Base-by-base conservation (phyloP, 495 filamentous ascomycete species). In the Lasiosphaeria miniovina region DNA sequence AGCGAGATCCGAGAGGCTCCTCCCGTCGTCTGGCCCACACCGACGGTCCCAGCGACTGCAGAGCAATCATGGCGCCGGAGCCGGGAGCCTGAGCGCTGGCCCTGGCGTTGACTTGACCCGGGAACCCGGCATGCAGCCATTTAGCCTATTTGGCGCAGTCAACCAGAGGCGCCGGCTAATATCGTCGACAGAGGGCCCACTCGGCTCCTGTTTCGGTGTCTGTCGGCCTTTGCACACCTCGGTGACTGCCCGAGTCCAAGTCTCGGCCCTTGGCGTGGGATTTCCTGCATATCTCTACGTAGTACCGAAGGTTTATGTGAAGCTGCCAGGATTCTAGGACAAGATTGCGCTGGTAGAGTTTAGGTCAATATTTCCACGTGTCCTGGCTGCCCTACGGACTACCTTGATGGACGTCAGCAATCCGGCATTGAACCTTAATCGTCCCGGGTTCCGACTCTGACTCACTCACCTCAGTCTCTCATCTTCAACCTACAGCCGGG, bases 101-200 rank as follows among this genome's bases (percentile, higher is more conserved):
- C 49, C 17, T 24, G 41, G 24, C 33, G 36, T 60, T 38, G 63
- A 65, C 54, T 68, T 65, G 65, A 68, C 69, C 68, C 65, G 69
- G 68, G 68, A 65, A 63, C 69, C 69, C 63, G 68, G 65, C 57
- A 58, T 51, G 66, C 56, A 36, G 54, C 58, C 41, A 66, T 70
- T 72, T 70, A 68, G 64, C 63, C 69, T 64, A 54, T 61, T 68
- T 61, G 58, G n/a, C 57, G 55, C 49, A 48, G 52, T 65, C 64
- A 66, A 66, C 61, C 68, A 66, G 43, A 60, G 38, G n/a, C 24
- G 15, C 60, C 57, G 69, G 69, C 55, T 72, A 72, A 72, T 70
- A 65, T 33, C 45, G 50, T 57, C 63, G 61, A 59, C 65, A 48
- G 51, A 55, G 65, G 61, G 53, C 61, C 62, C 58, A 51, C 55